Evolutionary conservation across 306 rosid species (phyloP).

Genomic region (Carpinus viminea): DNA sequence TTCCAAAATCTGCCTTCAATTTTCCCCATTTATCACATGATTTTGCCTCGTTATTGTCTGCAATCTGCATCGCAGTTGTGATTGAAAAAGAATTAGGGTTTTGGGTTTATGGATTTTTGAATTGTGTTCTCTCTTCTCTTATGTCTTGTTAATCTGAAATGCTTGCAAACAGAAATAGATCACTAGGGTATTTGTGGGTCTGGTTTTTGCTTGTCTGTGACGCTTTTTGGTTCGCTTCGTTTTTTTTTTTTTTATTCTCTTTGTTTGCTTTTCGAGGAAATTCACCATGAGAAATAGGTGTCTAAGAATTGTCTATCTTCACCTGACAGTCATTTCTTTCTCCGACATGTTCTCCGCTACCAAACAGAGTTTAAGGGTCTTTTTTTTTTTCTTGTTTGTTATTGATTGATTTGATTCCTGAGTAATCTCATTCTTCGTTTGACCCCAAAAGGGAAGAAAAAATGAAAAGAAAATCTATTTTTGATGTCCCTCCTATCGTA

Average conservation of each 20-base stretch:
- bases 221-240: neutral
- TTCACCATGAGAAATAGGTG: neutral
- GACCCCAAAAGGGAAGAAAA: neutral
- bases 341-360: neutral
- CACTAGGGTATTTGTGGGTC: neutral
- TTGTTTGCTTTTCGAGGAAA: neutral
- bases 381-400: neutral
- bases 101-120: neutral
- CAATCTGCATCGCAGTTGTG: neutral
- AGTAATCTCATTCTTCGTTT: neutral
- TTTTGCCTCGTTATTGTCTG: neutral
- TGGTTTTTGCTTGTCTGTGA: neutral
- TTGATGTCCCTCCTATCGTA: neutral
- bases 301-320: neutral
- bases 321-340: neutral
- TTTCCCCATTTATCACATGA: neutral
- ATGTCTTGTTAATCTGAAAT: neutral
- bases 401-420: neutral
- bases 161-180: neutral
- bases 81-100: neutral
- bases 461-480: neutral
- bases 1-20: neutral
- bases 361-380: neutral
- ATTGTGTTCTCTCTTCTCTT: neutral
- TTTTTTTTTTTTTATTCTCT: no score